Evolutionary conservation across 2,329 filamentous ascomycete species (phyloP).

Genomic region (Cordyceps farinosa): DNA sequence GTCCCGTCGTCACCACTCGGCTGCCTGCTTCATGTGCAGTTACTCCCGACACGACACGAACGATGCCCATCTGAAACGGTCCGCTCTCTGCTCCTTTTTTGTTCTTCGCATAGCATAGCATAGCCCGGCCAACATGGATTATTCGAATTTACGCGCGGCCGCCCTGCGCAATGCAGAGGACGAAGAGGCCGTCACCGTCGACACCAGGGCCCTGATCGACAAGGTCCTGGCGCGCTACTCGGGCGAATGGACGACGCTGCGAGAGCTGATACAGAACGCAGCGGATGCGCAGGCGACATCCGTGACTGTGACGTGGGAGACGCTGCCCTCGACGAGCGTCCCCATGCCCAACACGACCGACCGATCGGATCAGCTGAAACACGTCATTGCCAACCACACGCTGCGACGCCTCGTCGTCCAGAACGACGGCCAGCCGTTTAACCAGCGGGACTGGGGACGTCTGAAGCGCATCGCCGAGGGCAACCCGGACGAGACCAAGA

Average conservation of each 20-base stretch:
- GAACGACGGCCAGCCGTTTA: conserved; percentile 88
- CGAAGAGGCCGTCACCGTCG: conserved; percentile 96
- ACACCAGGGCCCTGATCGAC: conserved; percentile 93
- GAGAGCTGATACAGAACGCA: conserved; percentile 97
- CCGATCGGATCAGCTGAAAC: conserved; percentile 71
- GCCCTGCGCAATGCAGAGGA: conserved; percentile 83
- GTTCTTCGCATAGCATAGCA: background rate
- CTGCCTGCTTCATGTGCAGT: background rate
- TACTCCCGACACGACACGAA: background rate
- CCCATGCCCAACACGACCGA: conserved; percentile 65
- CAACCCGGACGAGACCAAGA: conserved; percentile 98
- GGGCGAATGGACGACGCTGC: conserved; percentile 85
- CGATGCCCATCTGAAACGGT: background rate
- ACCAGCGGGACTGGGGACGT: conserved; percentile 85
- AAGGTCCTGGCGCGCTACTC: conserved; percentile 96
- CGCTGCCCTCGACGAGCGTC: conserved; percentile 73
- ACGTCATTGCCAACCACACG: conserved; percentile 80
- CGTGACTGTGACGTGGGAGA: conserved; percentile 90
- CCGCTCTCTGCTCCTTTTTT: background rate
- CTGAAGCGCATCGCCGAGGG: conserved; percentile 98
- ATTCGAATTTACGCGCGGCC: conserved; percentile 74
- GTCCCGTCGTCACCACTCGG: background rate
- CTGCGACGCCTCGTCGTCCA: conserved; percentile 83
- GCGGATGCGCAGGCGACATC: conserved; percentile 90
- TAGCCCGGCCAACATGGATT: conserved; percentile 54